Conservation (phyloP, 75 land plant genomes). For the Cunninghamia lanceolata region DNA sequence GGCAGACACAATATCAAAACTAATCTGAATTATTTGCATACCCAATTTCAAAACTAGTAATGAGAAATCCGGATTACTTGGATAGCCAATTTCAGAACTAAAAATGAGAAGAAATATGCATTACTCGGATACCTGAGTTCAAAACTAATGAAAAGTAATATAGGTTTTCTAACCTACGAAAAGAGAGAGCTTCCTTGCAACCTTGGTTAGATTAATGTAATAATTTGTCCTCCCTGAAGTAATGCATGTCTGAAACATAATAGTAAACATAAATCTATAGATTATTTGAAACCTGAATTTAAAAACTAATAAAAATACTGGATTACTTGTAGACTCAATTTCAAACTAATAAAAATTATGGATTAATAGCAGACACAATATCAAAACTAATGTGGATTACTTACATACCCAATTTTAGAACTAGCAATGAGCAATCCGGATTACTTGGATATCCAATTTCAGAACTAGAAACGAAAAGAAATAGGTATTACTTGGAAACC, state of each 20-base stretch:
- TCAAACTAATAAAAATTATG: background rate
- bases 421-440: background rate
- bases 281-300: too few species aligned
- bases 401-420: background rate
- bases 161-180: background rate
- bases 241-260: too few species aligned
- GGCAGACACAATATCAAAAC: background rate
- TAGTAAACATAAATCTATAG: too few species aligned
- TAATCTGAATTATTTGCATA: background rate
- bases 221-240: too few species aligned
- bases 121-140: background rate
- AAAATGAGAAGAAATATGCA: background rate
- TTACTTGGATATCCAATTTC: background rate
- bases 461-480: background rate
- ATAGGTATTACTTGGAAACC: background rate
- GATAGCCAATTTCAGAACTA: background rate
- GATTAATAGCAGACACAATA: background rate
- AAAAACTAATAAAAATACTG: background rate
- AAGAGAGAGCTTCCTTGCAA: background rate
- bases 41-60: background rate
- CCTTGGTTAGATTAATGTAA: background rate
- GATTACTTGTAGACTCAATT: background rate
- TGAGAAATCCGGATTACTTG: background rate
- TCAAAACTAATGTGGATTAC: background rate
- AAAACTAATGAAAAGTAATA: too few species aligned